Conservation (phyloP, 805 yeast genomes). For the Wickerhamiella azyma region DNA sequence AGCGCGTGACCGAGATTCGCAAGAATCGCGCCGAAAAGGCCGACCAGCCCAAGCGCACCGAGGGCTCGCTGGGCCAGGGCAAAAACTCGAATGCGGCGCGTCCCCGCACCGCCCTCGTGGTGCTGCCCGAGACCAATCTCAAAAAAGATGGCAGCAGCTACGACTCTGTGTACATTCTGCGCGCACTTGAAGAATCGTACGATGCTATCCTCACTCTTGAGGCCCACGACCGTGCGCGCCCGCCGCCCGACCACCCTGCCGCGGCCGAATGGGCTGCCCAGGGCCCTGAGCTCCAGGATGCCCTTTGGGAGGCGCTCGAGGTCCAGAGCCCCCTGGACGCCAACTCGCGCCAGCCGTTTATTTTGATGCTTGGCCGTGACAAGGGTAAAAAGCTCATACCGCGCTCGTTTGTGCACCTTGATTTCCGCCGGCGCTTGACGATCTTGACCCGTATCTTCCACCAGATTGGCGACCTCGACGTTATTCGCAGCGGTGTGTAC, state of each 20-base stretch:
- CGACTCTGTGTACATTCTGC: constrained; percentile 38
- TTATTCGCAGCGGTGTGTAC: constrained; percentile 67
- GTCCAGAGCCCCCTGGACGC: constrained; percentile 26
- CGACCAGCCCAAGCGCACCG: constrained; percentile 35
- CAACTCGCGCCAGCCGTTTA: constrained; percentile 48
- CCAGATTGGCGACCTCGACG: constrained; percentile 64
- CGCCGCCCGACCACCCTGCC: constrained; percentile 25
- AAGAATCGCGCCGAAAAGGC: constrained; percentile 63
- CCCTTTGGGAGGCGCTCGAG: constrained; percentile 67
- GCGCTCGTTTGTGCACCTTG: constrained; percentile 71
- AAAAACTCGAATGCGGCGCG: constrained; percentile 12
- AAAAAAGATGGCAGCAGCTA: constrained; percentile 21
- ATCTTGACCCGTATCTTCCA: constrained; percentile 66
- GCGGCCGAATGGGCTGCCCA: constrained; percentile 24
- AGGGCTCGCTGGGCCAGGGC: constrained; percentile 64
- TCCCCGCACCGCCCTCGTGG: constrained; percentile 23
- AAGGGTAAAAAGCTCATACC: constrained; percentile 84
- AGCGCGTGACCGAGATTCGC: constrained; percentile 90
- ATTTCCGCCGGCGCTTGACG: constrained; percentile 61
- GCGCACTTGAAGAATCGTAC: constrained; percentile 65
- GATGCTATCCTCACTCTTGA: constrained; percentile 67
- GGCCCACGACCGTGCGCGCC: constrained; percentile 49
- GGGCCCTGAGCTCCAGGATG: constrained; percentile 21
- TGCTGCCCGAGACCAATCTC: constrained; percentile 25
- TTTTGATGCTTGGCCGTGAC: constrained; percentile 67